Evolutionary conservation across 805 yeast genomes (phyloP).

Genomic region (Wickerhamomyces subpelliculosus): DNA sequence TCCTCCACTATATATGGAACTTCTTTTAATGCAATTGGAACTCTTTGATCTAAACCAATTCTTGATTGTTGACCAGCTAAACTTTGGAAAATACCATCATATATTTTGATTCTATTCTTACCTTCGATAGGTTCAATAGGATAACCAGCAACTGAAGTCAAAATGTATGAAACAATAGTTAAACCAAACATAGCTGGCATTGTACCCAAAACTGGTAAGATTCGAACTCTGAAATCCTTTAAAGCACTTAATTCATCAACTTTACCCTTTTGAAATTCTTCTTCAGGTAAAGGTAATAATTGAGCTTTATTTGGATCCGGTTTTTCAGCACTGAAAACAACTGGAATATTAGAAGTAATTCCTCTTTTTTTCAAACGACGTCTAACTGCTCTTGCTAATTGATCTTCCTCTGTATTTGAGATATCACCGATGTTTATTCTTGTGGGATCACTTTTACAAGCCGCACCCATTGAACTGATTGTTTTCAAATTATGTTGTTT

Average conservation of each 20-base stretch:
- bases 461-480: slow-evolving; percentile 94
- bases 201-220: slow-evolving; percentile 92
- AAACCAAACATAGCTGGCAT: slow-evolving; percentile 97
- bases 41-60: slow-evolving; percentile 65
- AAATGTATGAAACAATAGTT: slow-evolving; percentile 75
- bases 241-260: slow-evolving; percentile 85
- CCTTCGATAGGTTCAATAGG: slow-evolving; percentile 90
- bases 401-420: slow-evolving; percentile 88
- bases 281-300: slow-evolving; percentile 77
- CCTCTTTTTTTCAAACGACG: slow-evolving; percentile 78
- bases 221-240: slow-evolving; percentile 86
- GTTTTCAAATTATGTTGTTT: slow-evolving; percentile 54
- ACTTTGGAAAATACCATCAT: slow-evolving; percentile 76
- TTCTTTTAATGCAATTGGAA: slow-evolving; percentile 68
- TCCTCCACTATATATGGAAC: slow-evolving; percentile 84
- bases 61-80: slow-evolving; percentile 85
- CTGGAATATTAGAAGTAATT: slow-evolving; percentile 68
- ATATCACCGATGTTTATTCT: slow-evolving; percentile 86
- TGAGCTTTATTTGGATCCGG: slow-evolving; percentile 94
- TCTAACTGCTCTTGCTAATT: slow-evolving; percentile 81
- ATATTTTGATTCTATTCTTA: slow-evolving; percentile 76
- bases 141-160: slow-evolving; percentile 78
- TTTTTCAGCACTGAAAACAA: slow-evolving; percentile 89
- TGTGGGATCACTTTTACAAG: slow-evolving; percentile 93
- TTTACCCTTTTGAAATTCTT: slow-evolving; percentile 70